phyloP scores from a whole-genome alignment of 2,329 filamentous ascomycete species.

The Calonectria pteridis region DNA sequence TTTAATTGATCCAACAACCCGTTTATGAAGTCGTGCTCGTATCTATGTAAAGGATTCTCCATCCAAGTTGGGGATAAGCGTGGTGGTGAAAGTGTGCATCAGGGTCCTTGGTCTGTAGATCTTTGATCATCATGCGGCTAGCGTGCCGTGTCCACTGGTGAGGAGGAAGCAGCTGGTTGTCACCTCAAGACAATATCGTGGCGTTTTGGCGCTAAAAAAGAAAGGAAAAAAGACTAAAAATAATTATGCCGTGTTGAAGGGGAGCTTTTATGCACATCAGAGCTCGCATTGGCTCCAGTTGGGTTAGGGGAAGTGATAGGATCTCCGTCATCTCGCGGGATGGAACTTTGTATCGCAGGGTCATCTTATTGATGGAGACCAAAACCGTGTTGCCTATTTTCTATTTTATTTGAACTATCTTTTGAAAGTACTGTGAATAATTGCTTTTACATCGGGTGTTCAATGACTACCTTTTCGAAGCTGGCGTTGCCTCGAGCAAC shows the following conservation, averaged over 20 bases:
- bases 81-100: neutral
- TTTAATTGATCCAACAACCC: neutral
- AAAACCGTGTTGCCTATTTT: neutral
- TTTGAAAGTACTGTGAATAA: rapidly evolving
- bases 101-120: neutral
- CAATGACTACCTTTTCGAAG: neutral
- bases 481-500: neutral
- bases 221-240: neutral
- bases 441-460: neutral
- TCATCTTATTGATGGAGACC: neutral
- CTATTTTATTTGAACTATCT: neutral
- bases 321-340: neutral
- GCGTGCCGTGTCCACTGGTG: no score
- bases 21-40: no score
- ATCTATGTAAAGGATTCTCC: neutral
- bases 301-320: neutral
- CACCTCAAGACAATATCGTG: neutral
- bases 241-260: neutral
- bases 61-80: neutral
- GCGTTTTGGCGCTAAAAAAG: neutral
- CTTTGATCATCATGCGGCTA: neutral
- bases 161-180: neutral
- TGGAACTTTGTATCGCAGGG: no score
- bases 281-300: neutral
- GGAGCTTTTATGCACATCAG: neutral